A percentile compares a stretch with the other conserved stretches of the same genome.
Conservation (phyloP, 177 flowering plant genomes). For the Tripterygium wilfordii region DNA sequence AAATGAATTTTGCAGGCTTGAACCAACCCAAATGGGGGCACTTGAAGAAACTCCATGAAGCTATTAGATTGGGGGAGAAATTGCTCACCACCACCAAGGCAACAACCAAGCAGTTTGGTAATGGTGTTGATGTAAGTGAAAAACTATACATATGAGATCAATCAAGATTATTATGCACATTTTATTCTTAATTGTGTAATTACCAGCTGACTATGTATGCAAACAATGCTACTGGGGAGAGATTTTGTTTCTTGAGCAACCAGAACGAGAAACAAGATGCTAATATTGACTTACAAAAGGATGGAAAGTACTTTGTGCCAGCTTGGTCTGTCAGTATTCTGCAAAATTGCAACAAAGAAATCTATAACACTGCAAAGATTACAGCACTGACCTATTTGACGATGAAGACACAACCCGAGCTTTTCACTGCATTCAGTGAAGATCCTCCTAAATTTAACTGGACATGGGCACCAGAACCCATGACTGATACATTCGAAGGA, state of each 20-base stretch:
- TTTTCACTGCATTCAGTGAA: too few species aligned
- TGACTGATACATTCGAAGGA: constrained; percentile 10
- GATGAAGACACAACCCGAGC: constrained; percentile 5
- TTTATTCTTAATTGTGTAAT: too few species aligned
- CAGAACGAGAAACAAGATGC: not conserved
- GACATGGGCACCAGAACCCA: constrained; percentile 23
- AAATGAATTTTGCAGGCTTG: not conserved
- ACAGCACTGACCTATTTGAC: constrained; percentile 13
- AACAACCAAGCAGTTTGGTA: not conserved
- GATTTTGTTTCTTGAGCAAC: constrained; percentile 6
- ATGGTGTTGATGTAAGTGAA: not conserved
- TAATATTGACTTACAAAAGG: not conserved
- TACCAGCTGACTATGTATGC: constrained; percentile 2
- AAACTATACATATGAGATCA: not conserved
- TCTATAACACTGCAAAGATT: constrained; percentile 49
- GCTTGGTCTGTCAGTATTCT: constrained; percentile 70
- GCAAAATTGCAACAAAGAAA: constrained; percentile 35
- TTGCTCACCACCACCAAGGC: not conserved
- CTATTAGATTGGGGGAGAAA: not conserved
- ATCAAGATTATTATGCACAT: too few species aligned
- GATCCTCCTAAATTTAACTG: constrained; percentile 7
- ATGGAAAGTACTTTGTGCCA: constrained; percentile 27
- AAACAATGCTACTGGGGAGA: not conserved
- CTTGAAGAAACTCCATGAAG: not conserved
- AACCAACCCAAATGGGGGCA: constrained; percentile 3